phyloP scores from a whole-genome alignment of 768 basidiomycete species.

The Podaxis mareebaensis region DNA sequence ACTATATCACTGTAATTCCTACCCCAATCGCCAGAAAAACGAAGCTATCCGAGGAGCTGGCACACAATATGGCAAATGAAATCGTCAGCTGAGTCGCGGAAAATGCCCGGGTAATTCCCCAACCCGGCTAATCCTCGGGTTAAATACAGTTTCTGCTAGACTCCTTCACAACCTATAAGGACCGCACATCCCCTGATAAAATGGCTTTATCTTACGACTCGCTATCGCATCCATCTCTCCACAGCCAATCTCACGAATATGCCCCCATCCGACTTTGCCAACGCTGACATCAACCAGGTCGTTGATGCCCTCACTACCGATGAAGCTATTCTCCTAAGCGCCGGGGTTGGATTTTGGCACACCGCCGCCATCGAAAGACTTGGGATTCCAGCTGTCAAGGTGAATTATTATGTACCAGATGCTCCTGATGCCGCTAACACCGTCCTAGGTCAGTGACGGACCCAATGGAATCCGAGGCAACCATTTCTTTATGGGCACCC shows the following conservation, averaged over 20 bases:
- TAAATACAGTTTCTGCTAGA: background rate
- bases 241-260: slow-evolving; percentile 32
- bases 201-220: background rate
- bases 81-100: slow-evolving; percentile 13
- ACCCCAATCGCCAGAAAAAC: background rate
- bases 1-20: background rate
- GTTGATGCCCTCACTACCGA: slow-evolving; percentile 70
- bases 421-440: background rate
- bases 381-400: slow-evolving; percentile 73
- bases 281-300: slow-evolving; percentile 59
- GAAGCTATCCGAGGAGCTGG: background rate
- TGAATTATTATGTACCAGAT: slow-evolving; percentile 20
- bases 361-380: slow-evolving; percentile 65
- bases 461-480: slow-evolving; percentile 76
- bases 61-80: background rate
- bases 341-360: slow-evolving; percentile 79
- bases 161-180: background rate
- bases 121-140: slow-evolving; percentile 8
- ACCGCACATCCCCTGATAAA: background rate
- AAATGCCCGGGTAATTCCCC: background rate
- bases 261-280: slow-evolving; percentile 70
- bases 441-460: slow-evolving; percentile 69
- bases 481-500: slow-evolving; percentile 80
- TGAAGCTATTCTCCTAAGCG: slow-evolving; percentile 71
- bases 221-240: background rate